phyloP scores from a whole-genome alignment of 352 stramenopile species.

The Phytophthora hibernalis region DNA sequence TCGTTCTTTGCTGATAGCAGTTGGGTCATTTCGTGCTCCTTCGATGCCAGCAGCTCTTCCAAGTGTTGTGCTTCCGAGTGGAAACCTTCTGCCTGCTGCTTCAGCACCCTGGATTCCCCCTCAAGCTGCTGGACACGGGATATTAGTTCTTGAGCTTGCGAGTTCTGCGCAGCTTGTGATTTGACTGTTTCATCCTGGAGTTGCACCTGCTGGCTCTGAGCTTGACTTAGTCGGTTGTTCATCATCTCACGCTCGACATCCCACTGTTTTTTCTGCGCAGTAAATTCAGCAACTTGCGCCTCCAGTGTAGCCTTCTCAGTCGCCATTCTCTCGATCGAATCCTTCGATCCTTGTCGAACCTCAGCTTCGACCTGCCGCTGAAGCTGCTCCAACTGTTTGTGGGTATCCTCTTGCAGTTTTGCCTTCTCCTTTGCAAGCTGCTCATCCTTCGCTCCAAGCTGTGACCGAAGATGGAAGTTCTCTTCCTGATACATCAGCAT shows the following conservation, averaged over 20 bases:
- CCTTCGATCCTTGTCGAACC: constrained; percentile 63
- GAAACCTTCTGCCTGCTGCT: constrained; percentile 56
- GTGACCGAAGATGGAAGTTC: constrained; percentile 62
- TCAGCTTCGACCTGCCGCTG: constrained; percentile 67
- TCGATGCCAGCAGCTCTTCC: constrained; percentile 53
- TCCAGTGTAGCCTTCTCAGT: constrained; percentile 55
- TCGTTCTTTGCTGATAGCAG: constrained; percentile 54
- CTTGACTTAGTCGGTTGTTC: constrained; percentile 51
- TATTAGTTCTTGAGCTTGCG: constrained; percentile 57
- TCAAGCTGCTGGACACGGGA: constrained; percentile 56
- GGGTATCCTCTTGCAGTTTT: constrained; percentile 62
- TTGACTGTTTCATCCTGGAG: constrained; percentile 70
- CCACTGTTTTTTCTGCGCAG: constrained; percentile 54
- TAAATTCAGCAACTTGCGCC: constrained; percentile 53
- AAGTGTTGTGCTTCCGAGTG: constrained; percentile 54
- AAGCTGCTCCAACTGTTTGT: constrained; percentile 65
- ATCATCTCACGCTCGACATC: constrained; percentile 62
- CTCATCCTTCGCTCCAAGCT: constrained; percentile 68
- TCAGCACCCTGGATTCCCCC: constrained; percentile 43
- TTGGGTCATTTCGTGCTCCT: constrained; percentile 58
- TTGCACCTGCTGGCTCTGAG: constrained; percentile 59
- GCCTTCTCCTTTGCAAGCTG: constrained; percentile 61
- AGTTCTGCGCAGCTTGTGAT: constrained; percentile 51
- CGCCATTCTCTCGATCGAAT: constrained; percentile 50
- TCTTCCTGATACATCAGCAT: constrained; percentile 77